Percentiles rank a stretch among this genome's conserved stretches.
Evolutionary conservation across 2,329 filamentous ascomycete species (phyloP).

Genomic region (Fusarium sp.): DNA sequence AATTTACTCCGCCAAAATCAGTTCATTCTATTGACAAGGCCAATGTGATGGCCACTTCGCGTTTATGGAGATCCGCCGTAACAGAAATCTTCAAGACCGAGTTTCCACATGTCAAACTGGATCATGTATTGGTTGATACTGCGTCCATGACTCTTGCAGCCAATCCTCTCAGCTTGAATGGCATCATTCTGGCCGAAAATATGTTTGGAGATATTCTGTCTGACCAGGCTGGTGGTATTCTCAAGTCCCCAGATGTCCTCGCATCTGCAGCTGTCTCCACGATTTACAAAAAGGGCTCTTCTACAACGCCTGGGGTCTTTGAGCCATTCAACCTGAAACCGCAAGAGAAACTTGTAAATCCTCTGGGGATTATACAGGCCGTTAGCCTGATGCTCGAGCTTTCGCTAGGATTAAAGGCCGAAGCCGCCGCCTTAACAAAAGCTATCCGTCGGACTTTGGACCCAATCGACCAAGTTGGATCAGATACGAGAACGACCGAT

Average conservation of each 20-base stretch:
- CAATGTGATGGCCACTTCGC: slow-evolving; percentile 44
- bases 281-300: background rate
- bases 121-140: slow-evolving; percentile 42
- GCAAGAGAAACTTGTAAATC: slow-evolving; percentile 4
- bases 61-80: slow-evolving; percentile 42
- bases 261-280: slow-evolving; percentile 23
- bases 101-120: slow-evolving; percentile 34
- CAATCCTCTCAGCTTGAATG: slow-evolving; percentile 38
- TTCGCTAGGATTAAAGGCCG: slow-evolving; percentile 11
- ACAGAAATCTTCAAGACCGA: slow-evolving; percentile 32
- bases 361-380: slow-evolving; percentile 22
- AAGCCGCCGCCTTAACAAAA: slow-evolving; percentile 20
- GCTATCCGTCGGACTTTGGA: slow-evolving; percentile 33
- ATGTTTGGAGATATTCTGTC: slow-evolving; percentile 48
- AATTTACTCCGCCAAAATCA: slow-evolving; percentile 66
- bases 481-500: slow-evolving; percentile 13
- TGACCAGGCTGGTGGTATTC: slow-evolving; percentile 41
- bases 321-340: slow-evolving; percentile 30
- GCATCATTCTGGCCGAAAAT: slow-evolving; percentile 44
- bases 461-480: slow-evolving; percentile 29
- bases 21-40: slow-evolving; percentile 45
- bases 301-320: slow-evolving; percentile 14
- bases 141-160: slow-evolving; percentile 40
- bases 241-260: slow-evolving; percentile 14
- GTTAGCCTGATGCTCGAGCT: slow-evolving; percentile 24